phyloP scores from a whole-genome alignment of 164 flowering plant species.

The Euptelea pleiosperma region DNA sequence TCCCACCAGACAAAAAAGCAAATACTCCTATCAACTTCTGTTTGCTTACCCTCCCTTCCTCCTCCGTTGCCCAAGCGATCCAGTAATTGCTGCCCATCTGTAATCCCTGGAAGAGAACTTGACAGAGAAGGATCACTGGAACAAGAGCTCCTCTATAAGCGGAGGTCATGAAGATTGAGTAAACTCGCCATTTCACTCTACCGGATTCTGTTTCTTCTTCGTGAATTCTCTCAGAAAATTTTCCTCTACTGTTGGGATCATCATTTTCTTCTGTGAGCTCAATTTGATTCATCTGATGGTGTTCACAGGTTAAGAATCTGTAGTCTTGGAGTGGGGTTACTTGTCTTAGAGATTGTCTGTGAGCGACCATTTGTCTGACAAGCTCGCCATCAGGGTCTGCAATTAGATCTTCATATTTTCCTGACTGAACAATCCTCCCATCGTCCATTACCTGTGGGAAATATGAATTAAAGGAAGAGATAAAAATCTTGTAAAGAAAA shows the following conservation, averaged over 20 bases:
- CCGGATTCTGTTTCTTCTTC: slow-evolving; percentile 68
- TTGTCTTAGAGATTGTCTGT: slow-evolving; percentile 48
- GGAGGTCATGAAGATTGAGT: slow-evolving; percentile 56
- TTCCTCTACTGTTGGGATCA: slow-evolving; percentile 12
- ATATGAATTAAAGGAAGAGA: background rate
- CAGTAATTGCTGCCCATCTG: slow-evolving; percentile 89
- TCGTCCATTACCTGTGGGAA: slow-evolving; percentile 66
- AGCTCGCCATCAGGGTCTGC: slow-evolving; percentile 52
- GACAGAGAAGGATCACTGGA: slow-evolving; percentile 72
- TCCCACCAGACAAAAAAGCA: slow-evolving; percentile 61
- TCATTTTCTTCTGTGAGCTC: slow-evolving; percentile 44
- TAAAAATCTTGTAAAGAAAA: no score
- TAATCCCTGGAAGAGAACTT: slow-evolving; percentile 65
- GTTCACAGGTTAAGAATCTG: slow-evolving; percentile 1
- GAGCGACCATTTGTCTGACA: slow-evolving; percentile 55
- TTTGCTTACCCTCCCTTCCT: slow-evolving; percentile 38
- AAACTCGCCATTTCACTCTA: slow-evolving; percentile 65
- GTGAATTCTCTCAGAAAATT: slow-evolving; percentile 15
- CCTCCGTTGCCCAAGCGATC: slow-evolving; percentile 86
- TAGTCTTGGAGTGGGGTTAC: slow-evolving; percentile 35
- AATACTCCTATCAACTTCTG: slow-evolving; percentile 45
- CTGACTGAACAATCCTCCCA: slow-evolving; percentile 64
- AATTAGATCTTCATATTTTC: slow-evolving; percentile 64
- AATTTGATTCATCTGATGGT: slow-evolving; percentile 19
- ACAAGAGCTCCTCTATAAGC: slow-evolving; percentile 83